Conservation (phyloP, 1,284 basidiomycete species). For the Microstroma glucosiphilum region DNA sequence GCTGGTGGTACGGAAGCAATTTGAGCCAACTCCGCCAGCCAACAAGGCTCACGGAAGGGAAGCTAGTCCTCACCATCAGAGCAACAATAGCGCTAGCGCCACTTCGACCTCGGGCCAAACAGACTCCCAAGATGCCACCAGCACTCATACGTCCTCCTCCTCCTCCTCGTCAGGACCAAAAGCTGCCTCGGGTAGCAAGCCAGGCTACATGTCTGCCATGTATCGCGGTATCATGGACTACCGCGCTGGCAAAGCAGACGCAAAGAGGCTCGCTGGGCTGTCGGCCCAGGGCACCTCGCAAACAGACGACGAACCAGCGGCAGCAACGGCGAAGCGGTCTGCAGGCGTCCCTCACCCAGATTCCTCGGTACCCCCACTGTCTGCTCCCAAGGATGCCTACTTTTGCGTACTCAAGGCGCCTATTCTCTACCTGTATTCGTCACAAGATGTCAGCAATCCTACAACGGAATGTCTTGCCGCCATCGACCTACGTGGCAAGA, state of each 20-base stretch:
- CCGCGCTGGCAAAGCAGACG: slow-evolving; percentile 18
- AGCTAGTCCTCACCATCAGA: too few relatives aligned
- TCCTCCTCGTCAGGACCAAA: neutral
- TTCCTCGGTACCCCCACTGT: neutral
- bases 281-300: neutral
- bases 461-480: slow-evolving; percentile 44
- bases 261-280: slow-evolving; percentile 8
- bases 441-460: slow-evolving; percentile 30
- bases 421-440: slow-evolving; percentile 47
- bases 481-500: slow-evolving; percentile 42
- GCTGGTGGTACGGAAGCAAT: slow-evolving; percentile 31
- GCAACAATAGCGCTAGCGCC: neutral
- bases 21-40: slow-evolving; percentile 18
- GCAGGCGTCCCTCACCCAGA: slow-evolving; percentile 9
- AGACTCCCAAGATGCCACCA: neutral
- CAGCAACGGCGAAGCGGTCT: slow-evolving; percentile 1
- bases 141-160: neutral
- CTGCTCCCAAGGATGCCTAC: slow-evolving; percentile 29
- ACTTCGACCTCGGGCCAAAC: neutral
- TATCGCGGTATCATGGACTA: slow-evolving; percentile 44
- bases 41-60: too few relatives aligned
- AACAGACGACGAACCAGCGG: neutral
- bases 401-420: slow-evolving; percentile 44
- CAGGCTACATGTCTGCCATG: slow-evolving; percentile 39
- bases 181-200: neutral